Evolutionary conservation across 176 grass and related monocot species (phyloP).

Genomic region (Pontederia paniculata): DNA sequence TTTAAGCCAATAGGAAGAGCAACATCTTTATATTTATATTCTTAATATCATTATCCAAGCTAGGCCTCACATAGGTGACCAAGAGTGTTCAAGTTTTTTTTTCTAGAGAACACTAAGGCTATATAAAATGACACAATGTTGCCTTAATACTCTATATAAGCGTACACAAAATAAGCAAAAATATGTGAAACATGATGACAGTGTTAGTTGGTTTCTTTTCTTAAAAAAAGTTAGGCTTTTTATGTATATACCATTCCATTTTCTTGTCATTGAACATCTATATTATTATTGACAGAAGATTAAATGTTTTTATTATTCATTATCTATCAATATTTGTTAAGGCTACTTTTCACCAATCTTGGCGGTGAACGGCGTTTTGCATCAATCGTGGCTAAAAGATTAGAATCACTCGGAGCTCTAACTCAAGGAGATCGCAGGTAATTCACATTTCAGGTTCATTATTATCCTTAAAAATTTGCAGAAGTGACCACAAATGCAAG

Average conservation of each 20-base stretch:
- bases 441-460: slow-evolving; percentile 12
- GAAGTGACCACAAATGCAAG: neutral
- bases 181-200: too few species aligned
- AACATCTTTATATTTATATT: too few species aligned
- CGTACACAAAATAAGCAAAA: too few species aligned
- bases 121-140: too few species aligned
- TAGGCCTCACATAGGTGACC: too few species aligned
- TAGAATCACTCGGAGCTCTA: slow-evolving; percentile 94
- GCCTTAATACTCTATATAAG: too few species aligned
- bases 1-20: too few species aligned
- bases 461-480: neutral
- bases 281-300: neutral
- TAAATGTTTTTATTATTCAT: neutral
- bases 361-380: slow-evolving; percentile 96
- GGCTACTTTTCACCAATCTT: slow-evolving; percentile 96
- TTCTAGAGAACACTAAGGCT: too few species aligned
- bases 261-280: neutral
- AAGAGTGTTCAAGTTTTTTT: too few species aligned
- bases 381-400: slow-evolving; percentile 90
- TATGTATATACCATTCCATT: neutral
- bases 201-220: too few species aligned
- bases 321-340: slow-evolving; percentile 5
- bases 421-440: slow-evolving; percentile 96
- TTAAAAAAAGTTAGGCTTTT: too few species aligned
- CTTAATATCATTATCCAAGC: too few species aligned